Percentiles rank a stretch among this genome's conserved stretches.
phyloP scores from a whole-genome alignment of 2,329 filamentous ascomycete genomes.

The Fusarium sublunatum region DNA sequence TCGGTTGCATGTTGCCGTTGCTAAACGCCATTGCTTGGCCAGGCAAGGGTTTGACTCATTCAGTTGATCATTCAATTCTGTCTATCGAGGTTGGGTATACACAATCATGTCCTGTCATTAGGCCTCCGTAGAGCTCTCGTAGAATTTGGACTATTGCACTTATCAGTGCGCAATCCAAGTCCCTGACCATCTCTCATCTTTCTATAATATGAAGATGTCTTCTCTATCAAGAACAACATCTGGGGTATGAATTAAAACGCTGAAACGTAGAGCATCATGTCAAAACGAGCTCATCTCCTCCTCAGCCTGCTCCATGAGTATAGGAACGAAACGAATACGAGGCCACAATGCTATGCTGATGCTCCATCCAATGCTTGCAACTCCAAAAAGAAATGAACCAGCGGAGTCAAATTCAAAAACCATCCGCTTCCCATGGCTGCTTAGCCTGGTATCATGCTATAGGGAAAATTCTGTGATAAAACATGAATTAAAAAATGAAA shows the following conservation, averaged over 20 bases:
- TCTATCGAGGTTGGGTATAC: slow-evolving; percentile 28
- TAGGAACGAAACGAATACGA: slow-evolving; percentile 14
- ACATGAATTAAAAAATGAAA: slow-evolving; percentile 13
- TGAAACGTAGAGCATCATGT: slow-evolving; percentile 5
- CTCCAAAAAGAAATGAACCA: slow-evolving; percentile 25
- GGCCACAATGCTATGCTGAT: slow-evolving; percentile 24
- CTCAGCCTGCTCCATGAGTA: not conserved
- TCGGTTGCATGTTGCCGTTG: slow-evolving; percentile 2
- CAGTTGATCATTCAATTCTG: slow-evolving; percentile 13
- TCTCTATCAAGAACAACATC: slow-evolving; percentile 37
- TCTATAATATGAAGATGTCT: slow-evolving; percentile 34
- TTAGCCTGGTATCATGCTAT: slow-evolving; percentile 43
- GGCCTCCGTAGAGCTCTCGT: slow-evolving; percentile 4
- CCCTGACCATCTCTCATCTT: slow-evolving; percentile 5
- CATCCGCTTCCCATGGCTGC: slow-evolving; percentile 33
- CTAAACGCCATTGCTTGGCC: slow-evolving; percentile 3
- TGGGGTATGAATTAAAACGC: slow-evolving; percentile 25
- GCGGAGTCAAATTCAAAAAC: slow-evolving; percentile 12
- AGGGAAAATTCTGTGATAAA: slow-evolving; percentile 24
- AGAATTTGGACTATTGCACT: not conserved
- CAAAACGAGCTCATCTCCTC: not conserved
- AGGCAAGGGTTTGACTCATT: not conserved
- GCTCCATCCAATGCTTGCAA: slow-evolving; percentile 23
- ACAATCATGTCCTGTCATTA: slow-evolving; percentile 16
- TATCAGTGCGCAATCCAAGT: slow-evolving; percentile 5